Percentiles rank a stretch among this genome's conserved stretches.
These are phyloP conservation scores for Lichina pygmaea DNA, from an alignment of 495 filamentous ascomycete genomes.

Conservation along the genomic window DNA sequence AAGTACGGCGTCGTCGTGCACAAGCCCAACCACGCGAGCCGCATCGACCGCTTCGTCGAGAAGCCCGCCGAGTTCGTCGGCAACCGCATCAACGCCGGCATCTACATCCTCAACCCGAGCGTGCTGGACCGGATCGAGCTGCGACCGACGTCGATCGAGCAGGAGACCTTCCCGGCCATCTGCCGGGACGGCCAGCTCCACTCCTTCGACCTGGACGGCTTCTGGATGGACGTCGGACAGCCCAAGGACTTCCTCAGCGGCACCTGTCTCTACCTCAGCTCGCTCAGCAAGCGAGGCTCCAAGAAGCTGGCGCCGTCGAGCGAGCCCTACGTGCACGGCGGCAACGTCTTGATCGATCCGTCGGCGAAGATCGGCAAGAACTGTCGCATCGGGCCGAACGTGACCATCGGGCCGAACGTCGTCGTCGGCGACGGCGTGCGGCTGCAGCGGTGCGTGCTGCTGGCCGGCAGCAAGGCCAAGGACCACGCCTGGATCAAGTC, in stretches of 20 bases:
- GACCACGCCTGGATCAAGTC: constrained; percentile 99
- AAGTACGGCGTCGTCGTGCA: constrained; percentile 99
- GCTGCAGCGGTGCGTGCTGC: constrained; percentile 77
- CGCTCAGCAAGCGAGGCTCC: constrained; percentile 73
- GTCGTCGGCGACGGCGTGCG: constrained; percentile 88
- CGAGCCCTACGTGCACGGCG: constrained; percentile 69
- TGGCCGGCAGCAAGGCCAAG: constrained; percentile 80
- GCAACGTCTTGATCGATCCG: constrained; percentile 90
- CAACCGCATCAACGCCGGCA: constrained; percentile 97
- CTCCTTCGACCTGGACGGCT: constrained; percentile 94
- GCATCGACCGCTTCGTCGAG: constrained; percentile 97
- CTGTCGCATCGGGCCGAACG: constrained; percentile 94
- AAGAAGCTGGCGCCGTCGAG: constrained; percentile 53
- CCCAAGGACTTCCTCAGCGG: constrained; percentile 96
- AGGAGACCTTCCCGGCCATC: constrained; percentile 96
- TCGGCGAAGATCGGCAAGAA: constrained; percentile 93
- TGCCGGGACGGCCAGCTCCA: constrained; percentile 76
- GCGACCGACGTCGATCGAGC: constrained; percentile 96
- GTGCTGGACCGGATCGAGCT: constrained; percentile 82
- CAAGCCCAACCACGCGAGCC: constrained; percentile 73
- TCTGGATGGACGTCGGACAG: constrained; percentile 99
- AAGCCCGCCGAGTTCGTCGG: constrained; percentile 98
- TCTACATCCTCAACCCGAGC: constrained; percentile 93
- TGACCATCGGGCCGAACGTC: constrained; percentile 86
- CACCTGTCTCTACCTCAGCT: constrained; percentile 89